Percentiles rank a stretch among this genome's conserved stretches.
Conservation (phyloP, 257 asterid species). For the Lycium barbarum region DNA sequence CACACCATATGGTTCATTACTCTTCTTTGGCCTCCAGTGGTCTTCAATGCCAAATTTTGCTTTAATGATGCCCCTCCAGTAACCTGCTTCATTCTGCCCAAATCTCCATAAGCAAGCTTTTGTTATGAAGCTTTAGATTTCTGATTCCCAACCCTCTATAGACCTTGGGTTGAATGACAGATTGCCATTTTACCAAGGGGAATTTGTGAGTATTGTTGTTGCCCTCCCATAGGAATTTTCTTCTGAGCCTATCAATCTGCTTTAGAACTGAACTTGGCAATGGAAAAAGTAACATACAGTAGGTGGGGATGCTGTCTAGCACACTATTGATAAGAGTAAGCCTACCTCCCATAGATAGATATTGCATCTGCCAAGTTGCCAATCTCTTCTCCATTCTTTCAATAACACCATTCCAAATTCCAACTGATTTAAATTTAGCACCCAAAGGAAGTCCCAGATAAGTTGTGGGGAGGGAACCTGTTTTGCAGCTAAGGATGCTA, state of each 20-base stretch:
- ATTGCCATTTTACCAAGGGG: background rate
- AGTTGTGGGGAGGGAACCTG: too few relatives aligned
- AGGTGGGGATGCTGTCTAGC: background rate
- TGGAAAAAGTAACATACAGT: background rate
- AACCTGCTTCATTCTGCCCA: too few relatives aligned
- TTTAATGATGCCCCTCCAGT: too few relatives aligned
- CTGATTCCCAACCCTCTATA: background rate
- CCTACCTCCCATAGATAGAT: background rate
- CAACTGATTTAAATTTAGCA: too few relatives aligned
- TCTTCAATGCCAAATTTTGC: too few relatives aligned
- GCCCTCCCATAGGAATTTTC: background rate
- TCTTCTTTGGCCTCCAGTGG: too few relatives aligned
- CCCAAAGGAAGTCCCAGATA: too few relatives aligned
- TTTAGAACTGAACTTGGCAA: background rate
- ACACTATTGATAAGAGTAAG: background rate
- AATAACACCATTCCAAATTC: too few relatives aligned
- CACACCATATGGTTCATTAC: too few relatives aligned
- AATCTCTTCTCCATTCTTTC: too few relatives aligned
- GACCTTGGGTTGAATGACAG: background rate
- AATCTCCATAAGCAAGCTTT: too few relatives aligned
- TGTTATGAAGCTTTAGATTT: background rate
- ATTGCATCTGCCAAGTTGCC: background rate
- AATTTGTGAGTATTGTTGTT: background rate
- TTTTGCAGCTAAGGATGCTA: too few relatives aligned
- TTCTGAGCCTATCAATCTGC: background rate